Base-by-base conservation (phyloP, 169 alveolate genomes). In the Plasmodium yoelii region DNA sequence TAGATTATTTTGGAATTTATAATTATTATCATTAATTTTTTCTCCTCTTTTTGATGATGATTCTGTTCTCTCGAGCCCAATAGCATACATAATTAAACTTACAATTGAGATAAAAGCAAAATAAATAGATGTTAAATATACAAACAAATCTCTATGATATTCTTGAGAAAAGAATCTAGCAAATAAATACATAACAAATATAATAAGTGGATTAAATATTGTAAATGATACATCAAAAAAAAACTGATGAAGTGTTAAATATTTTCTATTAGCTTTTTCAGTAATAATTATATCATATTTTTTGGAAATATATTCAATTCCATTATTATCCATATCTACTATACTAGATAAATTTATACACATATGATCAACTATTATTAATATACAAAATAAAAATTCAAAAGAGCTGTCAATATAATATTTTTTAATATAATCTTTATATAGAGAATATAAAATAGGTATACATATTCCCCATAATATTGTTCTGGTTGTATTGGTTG, bases 291-390 rank as follows among this genome's bases (percentile, higher is more conserved):
- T 39, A 18, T 80, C 64, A 65, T 65, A 80, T 56, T 67, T 80
- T 49, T 67, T 64, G 8, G 82, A 64, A 2, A 80, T 34, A 64
- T 67, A 80, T 42, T 80, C 90, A n/a, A 80, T 65, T 19, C 90
- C 90, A 47, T 80, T 80, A 53, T 80, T 80, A 18, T 80, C 90
- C 9, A 80, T 80, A 47, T 80, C 90, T 7, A 80, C 42, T 12
- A 80, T 10, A 12, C 68, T 80, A 1, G 90, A 80, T 18, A 80
- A 53, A 22, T 80, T 80, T 0, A 80, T 53, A 39, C 68, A 82
- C 5, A 80, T 59, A 67, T 65, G 55, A 42, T 80, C 90, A 12
- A 80, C 1, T 26, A 80, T 9, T n/a, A 80, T 46, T 2, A 80
- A 59, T 15, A 80, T 15, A 1, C 51, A 19, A 55, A 80, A 67